Base-by-base conservation (phyloP, 1,284 basidiomycete species). In the Ustilago tritici region DNA sequence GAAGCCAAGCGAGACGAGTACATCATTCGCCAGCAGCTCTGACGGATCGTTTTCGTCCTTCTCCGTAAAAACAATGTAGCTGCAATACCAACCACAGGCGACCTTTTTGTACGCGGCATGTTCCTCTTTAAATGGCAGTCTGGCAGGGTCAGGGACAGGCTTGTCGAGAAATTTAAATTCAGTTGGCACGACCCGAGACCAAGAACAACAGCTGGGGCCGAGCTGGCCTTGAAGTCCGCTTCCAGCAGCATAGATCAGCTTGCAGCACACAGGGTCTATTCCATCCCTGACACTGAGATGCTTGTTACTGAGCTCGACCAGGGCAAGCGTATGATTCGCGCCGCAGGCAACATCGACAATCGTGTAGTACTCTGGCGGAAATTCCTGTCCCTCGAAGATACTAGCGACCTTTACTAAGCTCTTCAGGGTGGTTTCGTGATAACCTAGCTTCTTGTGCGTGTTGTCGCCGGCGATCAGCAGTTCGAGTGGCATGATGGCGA, bases 381-480 rank as follows among this genome's bases (percentile, higher is more conserved):
- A 79, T 28, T 7, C 19, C 10, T 19, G 6, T 19, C 14, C 15
- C 3, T 38, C 19, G 28, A 17, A 19, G 34, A 55, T 6, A 49
- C 76, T 68, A 14, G 38, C 58, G 17, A 66, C 70, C 53, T 64
- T 28, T 49, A 52, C 43, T 1, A 70, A 52, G 14, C 47, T 53
- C n/a, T 78, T 68, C 19, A 63, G 10, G n/a, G 65, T 50, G n/a
- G 65, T 50, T 38, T 76, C 63, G 28, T 58, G 65, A 17, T 72
- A 50, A 35, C 69, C 73, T 4, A 76, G 60, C 23, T 19, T n/a
- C 14, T 79, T 73, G 40, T 41, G 59, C 40, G 77, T 76, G 46
- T 79, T 79, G 67, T 70, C 73, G 36, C 77, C 77, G 4, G 70
- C 73, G 8, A 73, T 73, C 38, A 76, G 38, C 56, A 79, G 46